Base-by-base conservation (phyloP, 768 basidiomycete genomes). In the Pleurotus platypus region DNA sequence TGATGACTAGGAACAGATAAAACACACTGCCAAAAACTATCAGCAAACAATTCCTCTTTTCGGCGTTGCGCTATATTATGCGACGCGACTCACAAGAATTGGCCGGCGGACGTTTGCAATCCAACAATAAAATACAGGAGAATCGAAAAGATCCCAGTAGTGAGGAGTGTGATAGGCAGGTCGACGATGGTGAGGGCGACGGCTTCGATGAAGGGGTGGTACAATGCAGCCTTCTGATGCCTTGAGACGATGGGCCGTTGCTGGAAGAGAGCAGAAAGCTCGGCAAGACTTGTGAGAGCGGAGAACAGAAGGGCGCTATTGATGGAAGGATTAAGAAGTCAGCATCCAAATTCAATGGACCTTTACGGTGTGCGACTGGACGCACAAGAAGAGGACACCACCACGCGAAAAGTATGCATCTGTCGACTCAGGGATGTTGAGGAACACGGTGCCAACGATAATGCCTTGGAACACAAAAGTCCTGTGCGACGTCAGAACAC, bases 331-430 rank as follows among this genome's bases (percentile, higher is more conserved):
- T 2, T 24, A 30, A 35, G 22, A 26, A 18, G 50, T 18, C 6
- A 15, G 54, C 38, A 37, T 1, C 9, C 38, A 24, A 22, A 7
- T 11, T 2, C 30, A 30, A 9, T n/a, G 12, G 1, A 2, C 18
- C 12, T 43, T 20, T 3, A 6, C 16, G 3, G 39, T 37, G 15
- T 38, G 35, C 20, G 20, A 20, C 30, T 30, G 9, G 24, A 70
- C 81, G 35, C 66, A 86, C 80, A 91, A 90, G 79, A 89, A 92
- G 16, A 93, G 73, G 20, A 87, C 76, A 70, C 90, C 85, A 40
- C 89, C 89, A 16, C 90, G 81, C n/a, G 86, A 84, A 75, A 89
- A 91, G 65, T 81, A 86, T 9, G 81, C 83, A 12, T 74, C 68
- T 0, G 89, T 89, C 7, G 73, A 71, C 13, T 81, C 72, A 0